Base-by-base conservation (phyloP, 305 asterid genomes). In the Solanum aculeatissimum region DNA sequence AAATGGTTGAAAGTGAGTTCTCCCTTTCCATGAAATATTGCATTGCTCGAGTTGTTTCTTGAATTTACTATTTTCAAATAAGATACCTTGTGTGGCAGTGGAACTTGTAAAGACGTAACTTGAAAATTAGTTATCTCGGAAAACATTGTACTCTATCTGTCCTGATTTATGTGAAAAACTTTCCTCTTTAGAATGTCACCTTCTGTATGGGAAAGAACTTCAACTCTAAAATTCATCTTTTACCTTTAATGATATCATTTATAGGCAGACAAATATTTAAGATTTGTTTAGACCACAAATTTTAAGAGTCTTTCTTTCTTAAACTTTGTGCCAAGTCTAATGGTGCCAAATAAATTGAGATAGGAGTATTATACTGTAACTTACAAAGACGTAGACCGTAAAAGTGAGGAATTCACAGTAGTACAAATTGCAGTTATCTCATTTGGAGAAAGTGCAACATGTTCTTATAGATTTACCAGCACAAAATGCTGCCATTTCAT, bases 1-100 rank as follows among this genome's bases (percentile, higher is more conserved):
- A 85, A 77, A 84, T 95, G 99, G 98, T 88, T 95, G 91, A 89
- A 97, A 89, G 99, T 95, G 89, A 92, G 98, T 87, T 40, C 58
- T 29, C 29, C 11, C 29, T 45, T 54, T 82, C 78, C 65, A 51
- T 27, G 66, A 78, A 78, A 54, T 18, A 27, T 18, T 29, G 65
- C 65, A 77, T 51, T 49, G 47, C 65, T 53, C 29, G 49, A 77
- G 25, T 51, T 77, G 29, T 29, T 77, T 53, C 32, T 78, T 32
- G 45, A 5, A 78, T 75, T 75, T 75, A 75, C 82, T 49, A 16
- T 10, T 51, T 77, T 53, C 29, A 10, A 77, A 77, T 29, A 51
- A 51, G 82, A 77, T 53, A 18, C 66, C 47, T 29, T 70, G 53
- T 70, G 21, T 70, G 16, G 51, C 40, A 40, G 32, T 70, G 54